Percentiles rank a stretch among this genome's conserved stretches.
Conservation (phyloP, 2,329 filamentous ascomycete genomes). For the Penicillium glabrum region DNA sequence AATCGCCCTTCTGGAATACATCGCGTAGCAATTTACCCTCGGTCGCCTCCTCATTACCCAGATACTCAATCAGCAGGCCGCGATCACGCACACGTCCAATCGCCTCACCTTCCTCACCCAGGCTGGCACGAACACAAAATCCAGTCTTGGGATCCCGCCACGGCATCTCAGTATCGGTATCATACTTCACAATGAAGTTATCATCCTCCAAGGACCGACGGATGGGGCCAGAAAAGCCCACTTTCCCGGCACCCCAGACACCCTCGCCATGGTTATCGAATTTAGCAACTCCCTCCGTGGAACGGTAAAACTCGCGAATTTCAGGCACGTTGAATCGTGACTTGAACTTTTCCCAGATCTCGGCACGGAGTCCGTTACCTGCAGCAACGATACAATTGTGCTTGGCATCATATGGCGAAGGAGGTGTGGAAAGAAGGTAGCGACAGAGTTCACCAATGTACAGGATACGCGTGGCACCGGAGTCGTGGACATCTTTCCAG, state of each 20-base stretch:
- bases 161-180: conserved; percentile 42
- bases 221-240: conserved; percentile 46
- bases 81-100: conserved; percentile 46
- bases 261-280: conserved; percentile 47
- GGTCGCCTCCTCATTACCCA: conserved; percentile 43
- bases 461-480: conserved; percentile 43
- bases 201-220: conserved; percentile 42
- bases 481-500: conserved; percentile 48
- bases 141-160: conserved; percentile 47
- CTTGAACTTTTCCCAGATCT: conserved; percentile 51
- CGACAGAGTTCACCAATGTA: conserved; percentile 53
- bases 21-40: conserved; percentile 46
- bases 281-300: conserved; percentile 48
- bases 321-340: conserved; percentile 45
- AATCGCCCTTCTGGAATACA: conserved; percentile 48
- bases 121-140: conserved; percentile 39
- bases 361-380: conserved; percentile 50
- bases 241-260: conserved; percentile 43
- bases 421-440: conserved; percentile 48
- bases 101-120: conserved; percentile 46
- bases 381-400: conserved; percentile 47
- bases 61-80: conserved; percentile 43
- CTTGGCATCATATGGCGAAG: conserved; percentile 45
- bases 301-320: conserved; percentile 51
- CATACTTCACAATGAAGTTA: conserved; percentile 44